Evolutionary conservation across 2,329 filamentous ascomycete genomes (phyloP).

Genomic region (Penicillium nordicum): DNA sequence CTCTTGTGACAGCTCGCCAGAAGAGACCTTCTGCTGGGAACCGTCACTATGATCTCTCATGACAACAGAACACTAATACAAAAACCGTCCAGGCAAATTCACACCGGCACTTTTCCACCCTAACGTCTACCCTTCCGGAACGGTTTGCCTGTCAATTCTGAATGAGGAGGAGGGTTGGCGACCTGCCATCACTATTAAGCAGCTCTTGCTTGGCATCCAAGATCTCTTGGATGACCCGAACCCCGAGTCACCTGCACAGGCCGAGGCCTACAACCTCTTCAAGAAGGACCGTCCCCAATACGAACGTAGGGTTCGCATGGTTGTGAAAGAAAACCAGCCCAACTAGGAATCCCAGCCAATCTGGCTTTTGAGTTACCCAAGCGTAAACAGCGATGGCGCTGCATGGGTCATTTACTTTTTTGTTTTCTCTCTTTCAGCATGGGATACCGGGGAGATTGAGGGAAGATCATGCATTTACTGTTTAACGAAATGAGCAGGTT

Average conservation of each 20-base stretch:
- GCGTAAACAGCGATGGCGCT: slow-evolving; percentile 6
- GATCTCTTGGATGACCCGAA: slow-evolving; percentile 95
- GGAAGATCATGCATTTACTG: slow-evolving; percentile 16
- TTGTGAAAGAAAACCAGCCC: slow-evolving; percentile 85
- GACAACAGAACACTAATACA: background rate
- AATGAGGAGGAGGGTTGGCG: slow-evolving; percentile 99
- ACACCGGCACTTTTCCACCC: slow-evolving; percentile 93
- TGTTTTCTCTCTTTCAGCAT: slow-evolving; percentile 15
- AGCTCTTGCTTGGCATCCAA: slow-evolving; percentile 94
- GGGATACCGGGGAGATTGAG: background rate
- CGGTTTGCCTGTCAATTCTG: slow-evolving; percentile 92
- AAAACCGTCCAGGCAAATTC: slow-evolving; percentile 72
- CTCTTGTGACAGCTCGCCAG: too few species aligned
- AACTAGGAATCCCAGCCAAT: slow-evolving; percentile 80
- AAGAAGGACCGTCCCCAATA: slow-evolving; percentile 87
- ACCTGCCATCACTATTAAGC: slow-evolving; percentile 96
- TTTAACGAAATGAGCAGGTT: slow-evolving; percentile 15
- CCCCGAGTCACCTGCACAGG: slow-evolving; percentile 92
- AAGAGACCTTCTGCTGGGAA: background rate
- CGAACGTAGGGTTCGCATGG: slow-evolving; percentile 78
- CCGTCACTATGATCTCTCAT: background rate
- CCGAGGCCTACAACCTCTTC: slow-evolving; percentile 94
- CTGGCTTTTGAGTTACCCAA: slow-evolving; percentile 34
- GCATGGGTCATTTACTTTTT: slow-evolving; percentile 1
- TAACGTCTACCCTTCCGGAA: slow-evolving; percentile 97